phyloP scores from a whole-genome alignment of 495 filamentous ascomycete species.

The Immersiella caudata region DNA sequence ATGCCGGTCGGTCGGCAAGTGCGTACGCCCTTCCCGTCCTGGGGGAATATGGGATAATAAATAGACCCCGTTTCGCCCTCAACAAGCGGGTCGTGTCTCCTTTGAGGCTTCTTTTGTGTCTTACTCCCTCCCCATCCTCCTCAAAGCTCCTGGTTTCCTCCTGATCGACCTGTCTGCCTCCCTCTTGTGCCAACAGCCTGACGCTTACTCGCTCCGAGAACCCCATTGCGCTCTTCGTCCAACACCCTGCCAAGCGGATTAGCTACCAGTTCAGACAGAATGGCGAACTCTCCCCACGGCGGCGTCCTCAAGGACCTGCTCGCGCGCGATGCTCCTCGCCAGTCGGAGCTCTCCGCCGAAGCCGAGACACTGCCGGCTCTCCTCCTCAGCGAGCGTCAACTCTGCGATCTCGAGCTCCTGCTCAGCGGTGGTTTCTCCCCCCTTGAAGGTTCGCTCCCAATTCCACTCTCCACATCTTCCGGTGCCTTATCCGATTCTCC shows the following conservation, averaged over 20 bases:
- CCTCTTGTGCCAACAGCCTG: not conserved
- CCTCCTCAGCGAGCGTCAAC: slow-evolving; percentile 84
- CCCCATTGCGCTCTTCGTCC: not conserved
- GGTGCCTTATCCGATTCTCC: not conserved
- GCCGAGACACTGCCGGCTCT: slow-evolving; percentile 87
- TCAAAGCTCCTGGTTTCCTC: not conserved
- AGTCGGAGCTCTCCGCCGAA: slow-evolving; percentile 74
- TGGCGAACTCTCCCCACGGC: slow-evolving; percentile 85
- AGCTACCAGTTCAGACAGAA: slow-evolving; percentile 29
- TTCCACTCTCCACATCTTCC: slow-evolving; percentile 1
- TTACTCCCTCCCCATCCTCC: not conserved
- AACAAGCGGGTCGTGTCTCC: not conserved
- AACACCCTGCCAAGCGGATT: not conserved
- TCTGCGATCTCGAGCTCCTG: slow-evolving; percentile 96
- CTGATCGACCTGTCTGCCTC: not conserved
- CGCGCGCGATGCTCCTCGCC: slow-evolving; percentile 81
- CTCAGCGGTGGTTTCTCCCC: slow-evolving; percentile 97
- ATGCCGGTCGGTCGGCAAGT: not conserved
- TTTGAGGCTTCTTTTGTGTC: slow-evolving; percentile 1
- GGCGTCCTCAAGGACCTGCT: slow-evolving; percentile 96
- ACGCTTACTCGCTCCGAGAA: not conserved
- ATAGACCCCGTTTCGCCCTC: not conserved
- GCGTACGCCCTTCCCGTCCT: too few relatives aligned
- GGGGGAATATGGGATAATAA: not conserved
- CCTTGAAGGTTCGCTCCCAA: slow-evolving; percentile 74